Evolutionary conservation across 495 filamentous ascomycete species (phyloP), one percentile per base, ranked within the genome.

Genomic region (Astrothelium subdiscretum): DNA sequence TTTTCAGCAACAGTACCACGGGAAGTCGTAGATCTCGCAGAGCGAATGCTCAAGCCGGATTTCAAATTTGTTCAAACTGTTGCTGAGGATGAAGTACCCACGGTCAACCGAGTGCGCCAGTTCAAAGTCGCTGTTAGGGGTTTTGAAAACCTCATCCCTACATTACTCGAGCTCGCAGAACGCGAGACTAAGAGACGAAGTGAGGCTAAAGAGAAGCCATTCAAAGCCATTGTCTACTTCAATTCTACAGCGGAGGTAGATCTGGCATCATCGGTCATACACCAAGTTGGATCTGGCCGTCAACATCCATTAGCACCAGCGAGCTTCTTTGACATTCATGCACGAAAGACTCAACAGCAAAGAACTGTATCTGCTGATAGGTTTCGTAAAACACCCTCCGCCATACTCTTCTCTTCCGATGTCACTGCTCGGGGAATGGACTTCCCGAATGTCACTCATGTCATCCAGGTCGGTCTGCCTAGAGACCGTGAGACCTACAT

Each of bases 351-450:
- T n/a, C 94, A 98, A 73, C 11, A 6, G 0, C 65, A 76, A 63
- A 85, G 94, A 32, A 90, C 89, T 0, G 66, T 67, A 10, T 81
- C 79, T n/a, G 81, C 94, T 0, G 80, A 90, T 0, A 61, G 32
- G n/a, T 98, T 98, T 82, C 83, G 85, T 24, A 68, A 62, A 3
- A 75, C 82, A 11, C 61, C 75, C 18, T 80, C 81, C 29, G 92
- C 78, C 31, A 87, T 98, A 60, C 81, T 98, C 29, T 82, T 97
- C 72, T 92, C 92, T 1, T 91, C 91, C 3, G 94, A 98, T 73
- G 92, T 98, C 29, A 94, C 92, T 1, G 90, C 94, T 15, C 85
- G 94, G 70, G 94, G 94, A 68, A 92, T 97, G 90, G 92, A 97
- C 72, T 97, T 97, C 77, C 91, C 92, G 60, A 85, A 91, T 66